Percentiles rank a stretch among this genome's conserved stretches.
Evolutionary conservation across 257 asterid species (phyloP).

Genomic region (Nicotiana knightiana): DNA sequence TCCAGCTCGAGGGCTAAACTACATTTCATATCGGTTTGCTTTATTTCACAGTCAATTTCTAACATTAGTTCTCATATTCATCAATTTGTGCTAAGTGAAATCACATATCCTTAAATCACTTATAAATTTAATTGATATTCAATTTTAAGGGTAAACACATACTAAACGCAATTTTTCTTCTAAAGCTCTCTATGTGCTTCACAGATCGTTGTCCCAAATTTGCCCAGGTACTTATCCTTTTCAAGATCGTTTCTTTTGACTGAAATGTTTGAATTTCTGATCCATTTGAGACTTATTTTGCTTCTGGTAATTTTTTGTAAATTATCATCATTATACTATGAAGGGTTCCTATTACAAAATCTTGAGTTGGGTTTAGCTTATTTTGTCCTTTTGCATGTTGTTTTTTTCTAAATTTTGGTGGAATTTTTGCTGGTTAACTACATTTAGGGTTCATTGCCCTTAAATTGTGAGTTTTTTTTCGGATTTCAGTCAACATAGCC

Average conservation of each 20-base stretch:
- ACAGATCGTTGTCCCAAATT: background rate
- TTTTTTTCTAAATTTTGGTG: background rate
- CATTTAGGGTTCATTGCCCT: slow-evolving; percentile 32
- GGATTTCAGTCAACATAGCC: background rate
- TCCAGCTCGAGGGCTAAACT: no score
- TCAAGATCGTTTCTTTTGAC: background rate
- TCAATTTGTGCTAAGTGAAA: no score
- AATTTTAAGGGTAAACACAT: no score
- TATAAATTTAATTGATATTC: no score
- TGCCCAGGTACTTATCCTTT: background rate
- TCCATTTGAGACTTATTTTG: background rate
- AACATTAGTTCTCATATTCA: no score
- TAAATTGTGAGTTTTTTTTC: slow-evolving; percentile 5
- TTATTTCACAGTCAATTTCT: no score
- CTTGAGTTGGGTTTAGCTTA: background rate
- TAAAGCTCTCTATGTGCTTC: background rate
- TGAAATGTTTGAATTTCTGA: background rate
- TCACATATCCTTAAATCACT: no score
- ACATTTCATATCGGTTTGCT: no score
- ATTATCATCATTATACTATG: background rate
- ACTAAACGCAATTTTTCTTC: background rate
- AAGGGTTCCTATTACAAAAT: background rate
- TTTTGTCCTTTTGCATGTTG: slow-evolving; percentile 2
- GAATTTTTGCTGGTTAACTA: slow-evolving; percentile 13
- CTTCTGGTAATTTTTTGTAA: background rate